Conservation (phyloP, 331 rosid genomes). For the Phaseolus coccineus region DNA sequence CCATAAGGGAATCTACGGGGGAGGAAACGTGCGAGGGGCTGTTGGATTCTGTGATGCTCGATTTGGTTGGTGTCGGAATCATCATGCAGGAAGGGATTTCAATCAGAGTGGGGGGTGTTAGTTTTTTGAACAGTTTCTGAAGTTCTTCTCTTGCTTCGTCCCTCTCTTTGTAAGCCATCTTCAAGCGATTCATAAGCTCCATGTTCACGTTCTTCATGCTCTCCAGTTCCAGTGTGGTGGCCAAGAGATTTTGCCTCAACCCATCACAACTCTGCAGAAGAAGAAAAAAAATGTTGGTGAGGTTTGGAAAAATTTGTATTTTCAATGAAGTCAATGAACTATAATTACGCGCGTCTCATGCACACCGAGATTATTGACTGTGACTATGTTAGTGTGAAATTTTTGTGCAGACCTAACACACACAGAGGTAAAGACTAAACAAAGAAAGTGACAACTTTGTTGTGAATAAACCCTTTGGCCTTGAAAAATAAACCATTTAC, state of each 20-base stretch:
- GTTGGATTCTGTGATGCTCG: conserved; percentile 79
- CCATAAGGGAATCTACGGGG: conserved; percentile 63
- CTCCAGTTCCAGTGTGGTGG: conserved; percentile 54
- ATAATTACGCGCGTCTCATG: neutral
- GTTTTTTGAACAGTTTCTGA: conserved; percentile 45
- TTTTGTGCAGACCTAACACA: neutral
- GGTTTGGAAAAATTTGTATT: neutral
- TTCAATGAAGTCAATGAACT: neutral
- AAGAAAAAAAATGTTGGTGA: neutral
- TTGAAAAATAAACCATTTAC: conserved; percentile 7
- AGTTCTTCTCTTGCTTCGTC: conserved; percentile 70
- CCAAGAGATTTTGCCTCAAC: conserved; percentile 59
- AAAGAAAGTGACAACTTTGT: conserved; percentile 28
- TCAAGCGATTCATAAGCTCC: conserved; percentile 48
- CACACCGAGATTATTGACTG: neutral
- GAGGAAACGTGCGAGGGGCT: conserved; percentile 72
- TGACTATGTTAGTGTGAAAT: neutral
- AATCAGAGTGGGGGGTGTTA: conserved; percentile 23
- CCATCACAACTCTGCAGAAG: conserved; percentile 53
- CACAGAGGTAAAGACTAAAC: neutral
- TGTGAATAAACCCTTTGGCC: neutral
- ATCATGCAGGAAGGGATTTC: neutral
- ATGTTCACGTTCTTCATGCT: conserved; percentile 27
- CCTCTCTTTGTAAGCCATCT: conserved; percentile 58
- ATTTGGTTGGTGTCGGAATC: conserved; percentile 9